A percentile compares a stretch with the other conserved stretches of the same genome.
These are phyloP conservation scores for Penicillium lividum DNA, from an alignment of 495 filamentous ascomycete genomes.

Conservation along the genomic window DNA sequence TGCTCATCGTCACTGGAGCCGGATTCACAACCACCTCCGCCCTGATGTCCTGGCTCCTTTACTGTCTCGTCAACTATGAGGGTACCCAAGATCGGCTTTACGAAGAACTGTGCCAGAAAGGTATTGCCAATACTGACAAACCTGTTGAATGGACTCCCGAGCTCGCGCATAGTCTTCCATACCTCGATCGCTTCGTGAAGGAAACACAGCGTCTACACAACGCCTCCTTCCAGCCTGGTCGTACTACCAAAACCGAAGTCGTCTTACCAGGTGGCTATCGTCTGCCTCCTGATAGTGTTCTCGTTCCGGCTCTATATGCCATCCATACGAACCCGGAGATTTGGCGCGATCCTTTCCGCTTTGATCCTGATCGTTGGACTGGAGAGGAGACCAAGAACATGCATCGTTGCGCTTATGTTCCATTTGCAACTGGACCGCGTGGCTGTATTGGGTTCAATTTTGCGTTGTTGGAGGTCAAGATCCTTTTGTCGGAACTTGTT, in stretches of 20 bases:
- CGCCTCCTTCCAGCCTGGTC: constrained; percentile 55
- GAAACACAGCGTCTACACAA: constrained; percentile 59
- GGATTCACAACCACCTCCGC: constrained; percentile 57
- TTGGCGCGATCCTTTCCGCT: constrained; percentile 52
- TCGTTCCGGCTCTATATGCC: constrained; percentile 48
- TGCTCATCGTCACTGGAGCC: constrained; percentile 45
- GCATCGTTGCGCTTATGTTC: constrained; percentile 23
- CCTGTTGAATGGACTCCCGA: constrained; percentile 34
- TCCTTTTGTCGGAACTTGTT: constrained; percentile 50
- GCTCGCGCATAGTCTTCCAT: constrained; percentile 41
- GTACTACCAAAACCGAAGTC: constrained; percentile 50
- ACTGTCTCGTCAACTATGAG: constrained; percentile 49
- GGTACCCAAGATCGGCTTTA: constrained; percentile 53
- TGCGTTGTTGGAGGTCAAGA: constrained; percentile 56
- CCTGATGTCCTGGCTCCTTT: constrained; percentile 56
- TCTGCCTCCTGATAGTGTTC: constrained; percentile 42
- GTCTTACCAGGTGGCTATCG: constrained; percentile 58
- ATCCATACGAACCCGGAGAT: constrained; percentile 54
- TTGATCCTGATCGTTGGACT: constrained; percentile 59
- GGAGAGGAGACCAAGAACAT: neutral
- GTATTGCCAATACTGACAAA: constrained; percentile 28
- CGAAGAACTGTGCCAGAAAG: constrained; percentile 52
- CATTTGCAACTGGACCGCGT: constrained; percentile 52
- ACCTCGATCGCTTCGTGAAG: constrained; percentile 57
- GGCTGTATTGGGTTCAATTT: constrained; percentile 61